Evolutionary conservation across 2,329 filamentous ascomycete species (phyloP).

Genomic region (Neofusicoccum umdonicola): DNA sequence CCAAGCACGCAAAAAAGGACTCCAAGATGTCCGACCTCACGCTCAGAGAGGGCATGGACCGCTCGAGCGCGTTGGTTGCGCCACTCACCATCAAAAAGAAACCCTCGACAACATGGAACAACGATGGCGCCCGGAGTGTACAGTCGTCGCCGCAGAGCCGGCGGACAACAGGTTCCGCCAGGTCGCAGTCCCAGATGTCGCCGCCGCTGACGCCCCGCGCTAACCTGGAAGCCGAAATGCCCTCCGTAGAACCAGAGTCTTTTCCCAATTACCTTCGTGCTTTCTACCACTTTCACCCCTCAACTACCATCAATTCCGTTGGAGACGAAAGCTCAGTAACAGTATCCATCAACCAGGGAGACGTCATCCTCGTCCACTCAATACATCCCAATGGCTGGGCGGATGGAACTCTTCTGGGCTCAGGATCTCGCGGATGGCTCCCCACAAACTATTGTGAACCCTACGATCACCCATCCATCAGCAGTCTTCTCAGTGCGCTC

Average conservation of each 20-base stretch:
- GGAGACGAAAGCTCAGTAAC: conserved; percentile 68
- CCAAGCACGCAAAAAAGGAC: conserved; percentile 9
- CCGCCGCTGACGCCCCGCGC: conserved; percentile 73
- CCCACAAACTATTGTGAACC: conserved; percentile 98
- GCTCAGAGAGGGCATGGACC: conserved; percentile 10
- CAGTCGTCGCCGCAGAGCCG: conserved; percentile 12
- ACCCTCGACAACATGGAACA: conserved; percentile 12
- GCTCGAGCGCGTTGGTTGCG: conserved; percentile 27
- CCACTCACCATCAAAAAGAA: conserved; percentile 25
- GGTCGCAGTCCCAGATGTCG: conserved; percentile 60
- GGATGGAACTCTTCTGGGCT: conserved; percentile 83
- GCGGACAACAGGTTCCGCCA: conserved; percentile 4
- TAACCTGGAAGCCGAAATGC: conserved; percentile 52
- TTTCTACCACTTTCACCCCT: conserved; percentile 87
- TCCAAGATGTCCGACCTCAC: conserved; percentile 15
- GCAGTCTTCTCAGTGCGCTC: conserved; percentile 77
- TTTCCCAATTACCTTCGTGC: conserved; percentile 95
- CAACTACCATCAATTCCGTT: conserved; percentile 71
- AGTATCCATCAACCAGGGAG: conserved; percentile 81
- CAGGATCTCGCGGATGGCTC: conserved; percentile 88
- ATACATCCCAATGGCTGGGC: conserved; percentile 99
- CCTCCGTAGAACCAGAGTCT: conserved; percentile 49
- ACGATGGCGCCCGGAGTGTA: background rate
- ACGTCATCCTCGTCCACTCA: conserved; percentile 90
- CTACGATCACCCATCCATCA: conserved; percentile 86